Conservation (phyloP, 768 basidiomycete genomes). For the Tricholoma terreum region DNA sequence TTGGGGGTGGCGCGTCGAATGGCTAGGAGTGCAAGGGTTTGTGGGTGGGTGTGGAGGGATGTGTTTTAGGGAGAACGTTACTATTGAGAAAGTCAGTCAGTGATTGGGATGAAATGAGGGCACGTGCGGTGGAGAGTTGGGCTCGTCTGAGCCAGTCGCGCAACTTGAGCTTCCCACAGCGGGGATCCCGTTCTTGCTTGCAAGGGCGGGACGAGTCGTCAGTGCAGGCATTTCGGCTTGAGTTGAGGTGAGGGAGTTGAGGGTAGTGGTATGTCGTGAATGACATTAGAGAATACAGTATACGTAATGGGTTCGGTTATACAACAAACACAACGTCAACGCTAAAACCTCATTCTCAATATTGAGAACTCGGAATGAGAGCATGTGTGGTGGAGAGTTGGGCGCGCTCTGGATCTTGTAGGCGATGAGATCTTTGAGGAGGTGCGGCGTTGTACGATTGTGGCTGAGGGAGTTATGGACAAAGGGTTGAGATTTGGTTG, state of each 20-base stretch:
- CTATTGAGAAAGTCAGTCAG: constrained; percentile 33
- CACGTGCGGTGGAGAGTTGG: constrained; percentile 56
- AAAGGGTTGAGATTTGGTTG: too few species aligned
- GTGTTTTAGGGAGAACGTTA: constrained; percentile 76
- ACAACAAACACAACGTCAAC: too few species aligned
- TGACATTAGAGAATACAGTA: constrained; percentile 83
- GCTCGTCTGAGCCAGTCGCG: constrained; percentile 78
- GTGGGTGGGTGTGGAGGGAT: constrained; percentile 73
- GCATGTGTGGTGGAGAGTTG: constrained; percentile 57
- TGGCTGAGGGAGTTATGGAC: too few species aligned
- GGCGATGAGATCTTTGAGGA: constrained; percentile 75
- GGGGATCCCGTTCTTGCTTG: constrained; percentile 66
- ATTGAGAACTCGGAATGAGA: constrained; percentile 74
- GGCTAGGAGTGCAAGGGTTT: constrained; percentile 71
- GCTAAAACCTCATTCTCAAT: too few species aligned
- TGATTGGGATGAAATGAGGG: constrained; percentile 44
- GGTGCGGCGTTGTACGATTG: constrained; percentile 79
- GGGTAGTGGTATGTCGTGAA: constrained; percentile 43
- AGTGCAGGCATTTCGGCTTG: constrained; percentile 19
- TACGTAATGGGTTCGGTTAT: too few species aligned
- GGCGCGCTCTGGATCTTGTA: constrained; percentile 65
- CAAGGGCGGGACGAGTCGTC: constrained; percentile 39
- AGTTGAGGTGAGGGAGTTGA: constrained; percentile 48
- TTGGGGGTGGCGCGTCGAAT: constrained; percentile 75
- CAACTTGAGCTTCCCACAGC: constrained; percentile 72